These are phyloP conservation scores for Phaffomyces opuntiae DNA, from an alignment of 805 yeast genomes.

Conservation along the genomic window DNA sequence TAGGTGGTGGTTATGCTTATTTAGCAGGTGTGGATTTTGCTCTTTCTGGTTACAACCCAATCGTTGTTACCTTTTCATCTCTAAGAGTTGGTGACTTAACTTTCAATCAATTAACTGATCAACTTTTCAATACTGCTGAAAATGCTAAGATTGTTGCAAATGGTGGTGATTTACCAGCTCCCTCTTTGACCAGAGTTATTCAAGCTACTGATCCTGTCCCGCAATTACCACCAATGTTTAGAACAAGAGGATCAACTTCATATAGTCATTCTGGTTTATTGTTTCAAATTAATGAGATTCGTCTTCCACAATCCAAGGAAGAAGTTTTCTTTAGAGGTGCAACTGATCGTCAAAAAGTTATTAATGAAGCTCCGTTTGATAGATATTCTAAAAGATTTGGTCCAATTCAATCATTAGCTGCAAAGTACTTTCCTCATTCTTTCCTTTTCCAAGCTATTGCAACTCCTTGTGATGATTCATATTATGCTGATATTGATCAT, in stretches of 20 bases:
- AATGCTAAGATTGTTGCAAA: conserved; percentile 22
- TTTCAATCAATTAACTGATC: conserved; percentile 47
- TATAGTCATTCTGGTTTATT: conserved; percentile 28
- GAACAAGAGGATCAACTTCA: not conserved
- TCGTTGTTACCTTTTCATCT: conserved; percentile 53
- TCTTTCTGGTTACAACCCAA: conserved; percentile 45
- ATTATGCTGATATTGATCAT: not conserved
- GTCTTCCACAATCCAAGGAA: conserved; percentile 27
- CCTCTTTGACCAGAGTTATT: conserved; percentile 42
- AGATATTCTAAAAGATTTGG: not conserved
- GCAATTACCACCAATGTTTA: conserved; percentile 40
- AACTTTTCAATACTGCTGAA: conserved; percentile 33
- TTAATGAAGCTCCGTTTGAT: not conserved
- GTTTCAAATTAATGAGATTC: conserved; percentile 28
- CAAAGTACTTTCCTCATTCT: conserved; percentile 9
- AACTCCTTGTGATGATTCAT: conserved; percentile 18
- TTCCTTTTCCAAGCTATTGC: conserved; percentile 16
- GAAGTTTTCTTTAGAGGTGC: conserved; percentile 15
- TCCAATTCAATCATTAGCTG: not conserved
- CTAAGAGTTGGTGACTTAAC: conserved; percentile 56
- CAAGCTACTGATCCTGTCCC: conserved; percentile 58
- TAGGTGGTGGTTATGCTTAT: conserved; percentile 67
- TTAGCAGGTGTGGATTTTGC: conserved; percentile 57
- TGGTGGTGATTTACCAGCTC: conserved; percentile 25
- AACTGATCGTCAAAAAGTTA: conserved; percentile 7